phyloP scores from a whole-genome alignment of 345 rosid genomes.

The Nasturtium officinale region DNA sequence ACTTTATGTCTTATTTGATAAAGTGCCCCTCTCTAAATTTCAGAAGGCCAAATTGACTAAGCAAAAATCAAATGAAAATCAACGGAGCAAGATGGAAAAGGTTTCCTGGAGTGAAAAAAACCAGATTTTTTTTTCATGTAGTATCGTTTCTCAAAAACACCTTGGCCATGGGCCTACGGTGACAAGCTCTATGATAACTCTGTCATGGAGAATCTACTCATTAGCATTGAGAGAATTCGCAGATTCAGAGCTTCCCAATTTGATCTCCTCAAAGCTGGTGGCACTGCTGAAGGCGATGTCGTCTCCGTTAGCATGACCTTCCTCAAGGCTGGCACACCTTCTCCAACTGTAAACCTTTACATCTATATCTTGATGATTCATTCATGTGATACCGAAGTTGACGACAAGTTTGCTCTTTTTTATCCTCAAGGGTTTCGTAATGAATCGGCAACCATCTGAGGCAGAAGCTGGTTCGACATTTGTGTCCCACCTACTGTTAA shows the following conservation, averaged over 20 bases:
- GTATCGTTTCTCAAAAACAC: too few species aligned
- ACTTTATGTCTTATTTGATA: too few species aligned
- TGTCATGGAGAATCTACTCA: slow-evolving; percentile 88
- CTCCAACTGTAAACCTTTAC: slow-evolving; percentile 64
- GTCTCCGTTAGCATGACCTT: slow-evolving; percentile 77
- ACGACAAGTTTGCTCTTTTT: too few species aligned
- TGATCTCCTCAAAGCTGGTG: slow-evolving; percentile 82
- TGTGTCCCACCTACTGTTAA: slow-evolving; percentile 79
- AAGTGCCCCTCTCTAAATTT: too few species aligned
- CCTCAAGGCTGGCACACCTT: slow-evolving; percentile 93
- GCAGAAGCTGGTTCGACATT: slow-evolving; percentile 97
- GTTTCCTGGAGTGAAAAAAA: too few species aligned
- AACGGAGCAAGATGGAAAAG: too few species aligned
- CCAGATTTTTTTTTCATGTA: too few species aligned
- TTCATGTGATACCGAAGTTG: neutral
- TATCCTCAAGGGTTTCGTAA: slow-evolving; percentile 73
- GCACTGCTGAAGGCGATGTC: slow-evolving; percentile 85
- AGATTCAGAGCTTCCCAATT: slow-evolving; percentile 93
- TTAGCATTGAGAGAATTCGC: slow-evolving; percentile 78
- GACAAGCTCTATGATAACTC: slow-evolving; percentile 83
- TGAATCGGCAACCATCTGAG: slow-evolving; percentile 98
- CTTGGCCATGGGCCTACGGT: too few species aligned
- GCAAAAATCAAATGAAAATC: too few species aligned
- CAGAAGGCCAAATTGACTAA: too few species aligned
- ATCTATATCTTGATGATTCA: neutral